Percentiles rank a stretch among this genome's conserved stretches.
phyloP scores from a whole-genome alignment of 140 eudicot genomes.

The Erigeron philadelphicus region DNA sequence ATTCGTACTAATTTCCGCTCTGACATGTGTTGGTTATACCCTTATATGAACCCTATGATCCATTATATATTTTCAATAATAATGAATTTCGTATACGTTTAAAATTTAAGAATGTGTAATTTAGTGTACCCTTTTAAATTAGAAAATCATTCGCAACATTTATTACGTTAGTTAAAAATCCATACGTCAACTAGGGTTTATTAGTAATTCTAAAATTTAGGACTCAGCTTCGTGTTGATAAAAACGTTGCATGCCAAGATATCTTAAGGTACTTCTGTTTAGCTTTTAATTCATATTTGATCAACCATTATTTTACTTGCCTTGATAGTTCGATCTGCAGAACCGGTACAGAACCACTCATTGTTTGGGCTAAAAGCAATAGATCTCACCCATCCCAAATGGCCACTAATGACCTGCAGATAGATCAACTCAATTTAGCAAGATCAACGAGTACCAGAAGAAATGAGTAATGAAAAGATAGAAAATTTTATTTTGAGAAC shows the following conservation, averaged over 20 bases:
- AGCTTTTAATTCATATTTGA: neutral
- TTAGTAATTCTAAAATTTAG: no score
- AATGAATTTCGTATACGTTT: neutral
- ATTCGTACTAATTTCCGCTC: neutral
- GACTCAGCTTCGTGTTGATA: no score
- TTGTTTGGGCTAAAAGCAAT: constrained; percentile 91
- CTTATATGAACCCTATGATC: neutral
- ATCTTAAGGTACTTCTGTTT: neutral
- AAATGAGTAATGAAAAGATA: neutral
- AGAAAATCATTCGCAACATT: neutral
- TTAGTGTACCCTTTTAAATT: neutral
- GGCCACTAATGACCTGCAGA: constrained; percentile 88
- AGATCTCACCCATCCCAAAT: constrained; percentile 98
- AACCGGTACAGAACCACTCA: constrained; percentile 93
- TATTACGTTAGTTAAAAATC: neutral
- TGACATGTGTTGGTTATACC: neutral
- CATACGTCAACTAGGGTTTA: no score
- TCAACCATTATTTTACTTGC: constrained; percentile 28
- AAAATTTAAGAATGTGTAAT: neutral
- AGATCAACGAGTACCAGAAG: neutral
- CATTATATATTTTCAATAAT: neutral
- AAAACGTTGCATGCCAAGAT: neutral
- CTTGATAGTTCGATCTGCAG: constrained; percentile 96
- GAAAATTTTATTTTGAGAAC: neutral
- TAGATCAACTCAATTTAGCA: constrained; percentile 16